Percentiles rank a stretch among this genome's conserved stretches.
phyloP scores from a whole-genome alignment of 371 early-diverging fungal genomes.

The Cokeromyces recurvatus region DNA sequence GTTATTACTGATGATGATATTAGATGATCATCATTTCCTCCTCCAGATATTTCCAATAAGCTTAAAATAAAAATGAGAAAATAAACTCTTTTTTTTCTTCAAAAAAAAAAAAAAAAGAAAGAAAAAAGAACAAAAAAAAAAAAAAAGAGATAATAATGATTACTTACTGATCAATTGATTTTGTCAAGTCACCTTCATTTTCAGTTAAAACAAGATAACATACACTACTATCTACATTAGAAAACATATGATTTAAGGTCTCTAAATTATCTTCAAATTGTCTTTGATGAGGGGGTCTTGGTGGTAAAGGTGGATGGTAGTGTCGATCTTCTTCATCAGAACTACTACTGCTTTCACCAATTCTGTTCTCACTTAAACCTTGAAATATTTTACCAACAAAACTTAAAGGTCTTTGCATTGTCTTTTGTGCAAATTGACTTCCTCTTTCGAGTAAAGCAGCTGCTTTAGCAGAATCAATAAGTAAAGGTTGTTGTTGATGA shows the following conservation, averaged over 20 bases:
- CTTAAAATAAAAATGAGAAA: background rate
- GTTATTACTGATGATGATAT: no score
- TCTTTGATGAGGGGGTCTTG: constrained; percentile 11
- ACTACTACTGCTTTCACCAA: constrained; percentile 20
- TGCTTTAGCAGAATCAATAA: constrained; percentile 52
- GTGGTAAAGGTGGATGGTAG: constrained; percentile 13
- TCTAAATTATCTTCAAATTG: constrained; percentile 46
- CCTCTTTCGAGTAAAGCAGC: constrained; percentile 56
- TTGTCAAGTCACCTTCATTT: constrained; percentile 50
- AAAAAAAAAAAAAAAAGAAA: background rate
- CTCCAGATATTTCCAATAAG: constrained; percentile 18
- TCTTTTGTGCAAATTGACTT: constrained; percentile 58
- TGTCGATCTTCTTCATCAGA: constrained; percentile 26
- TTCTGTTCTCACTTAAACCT: constrained; percentile 42
- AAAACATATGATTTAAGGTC: constrained; percentile 61
- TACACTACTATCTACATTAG: constrained; percentile 60
- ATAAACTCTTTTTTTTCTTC: no score
- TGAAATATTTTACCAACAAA: constrained; percentile 71
- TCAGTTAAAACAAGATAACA: constrained; percentile 61
- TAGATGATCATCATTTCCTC: no score
- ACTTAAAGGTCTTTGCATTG: constrained; percentile 69
- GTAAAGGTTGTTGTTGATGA: constrained; percentile 11
- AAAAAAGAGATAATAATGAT: no score
- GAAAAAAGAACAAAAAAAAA: background rate
- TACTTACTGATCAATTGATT: constrained; percentile 41